Evolutionary conservation across 1,139 yeast species (phyloP).

Genomic region (Arxiozyma heterogenica): DNA sequence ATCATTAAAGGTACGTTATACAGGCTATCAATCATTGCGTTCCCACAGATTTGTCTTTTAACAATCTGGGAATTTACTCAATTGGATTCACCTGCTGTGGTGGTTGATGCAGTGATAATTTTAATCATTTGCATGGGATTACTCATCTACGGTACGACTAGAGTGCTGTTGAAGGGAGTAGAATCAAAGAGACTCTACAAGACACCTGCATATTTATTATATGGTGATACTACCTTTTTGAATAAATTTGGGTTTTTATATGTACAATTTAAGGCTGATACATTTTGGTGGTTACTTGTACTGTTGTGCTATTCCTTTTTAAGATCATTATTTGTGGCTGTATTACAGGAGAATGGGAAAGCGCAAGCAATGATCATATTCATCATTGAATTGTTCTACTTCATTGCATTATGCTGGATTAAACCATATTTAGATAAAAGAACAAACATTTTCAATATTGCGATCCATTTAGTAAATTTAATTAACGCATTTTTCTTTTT

Average conservation of each 20-base stretch:
- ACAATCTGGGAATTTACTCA: slow-evolving; percentile 85
- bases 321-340: slow-evolving; percentile 79
- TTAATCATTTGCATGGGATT: slow-evolving; percentile 49
- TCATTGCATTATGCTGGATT: slow-evolving; percentile 52
- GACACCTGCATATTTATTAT: slow-evolving; percentile 87
- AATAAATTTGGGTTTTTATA: slow-evolving; percentile 89
- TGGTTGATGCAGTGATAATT: slow-evolving; percentile 68
- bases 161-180: slow-evolving; percentile 64
- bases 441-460: slow-evolving; percentile 84
- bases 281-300: slow-evolving; percentile 71
- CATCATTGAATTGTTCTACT: slow-evolving; percentile 61
- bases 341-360: slow-evolving; percentile 70
- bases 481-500: slow-evolving; percentile 78
- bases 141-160: slow-evolving; percentile 61
- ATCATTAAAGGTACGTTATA: slow-evolving; percentile 83
- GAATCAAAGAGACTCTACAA: slow-evolving; percentile 63
- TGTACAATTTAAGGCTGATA: slow-evolving; percentile 82
- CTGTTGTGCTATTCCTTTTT: slow-evolving; percentile 56
- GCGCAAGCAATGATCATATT: slow-evolving; percentile 73
- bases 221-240: slow-evolving; percentile 71
- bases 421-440: slow-evolving; percentile 93
- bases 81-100: slow-evolving; percentile 74
- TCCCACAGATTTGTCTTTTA: slow-evolving; percentile 75
- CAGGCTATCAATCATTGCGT: slow-evolving; percentile 69
- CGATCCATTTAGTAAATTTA: slow-evolving; percentile 69